Evolutionary conservation across 257 asterid species (phyloP), one percentile per base, ranked within the genome.

Genomic region (Solanum verrucosum): DNA sequence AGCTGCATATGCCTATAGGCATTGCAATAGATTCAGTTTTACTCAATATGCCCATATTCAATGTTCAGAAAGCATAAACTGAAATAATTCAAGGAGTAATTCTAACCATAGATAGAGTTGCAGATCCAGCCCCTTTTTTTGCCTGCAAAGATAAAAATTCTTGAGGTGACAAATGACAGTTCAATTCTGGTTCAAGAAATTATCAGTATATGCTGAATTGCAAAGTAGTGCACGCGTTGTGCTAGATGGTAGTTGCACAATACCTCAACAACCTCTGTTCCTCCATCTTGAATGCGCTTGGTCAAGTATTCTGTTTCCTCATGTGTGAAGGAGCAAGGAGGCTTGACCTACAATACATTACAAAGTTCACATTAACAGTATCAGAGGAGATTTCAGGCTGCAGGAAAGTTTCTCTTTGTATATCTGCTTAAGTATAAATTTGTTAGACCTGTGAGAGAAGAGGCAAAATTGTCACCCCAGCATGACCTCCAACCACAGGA

Each of bases 261-360:
- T 88, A 97, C 99, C 98, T 96, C 98, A 90, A 97, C 99, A 86
- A 97, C 99, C 93, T 97, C 99, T 70, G 98, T 96, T 89, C 99
- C 99, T 59, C 99, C 99, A 89, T 97, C 95, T 91, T 97, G 99
- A 89, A 96, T 97, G 65, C 99, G 98, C 79, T 97, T 91, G 70
- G 99, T 97, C 90, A 97, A 92, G 90, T 91, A 91, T 87, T 93
- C 94, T 1, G 90, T 92, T 92, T 97, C 99, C 90, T 93, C 95
- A 56, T 88, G 90, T 84, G 98, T 93, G 90, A 97, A 94, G 86
- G 98, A 93, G 90, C 98, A 91, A 21, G 98, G 90, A 88, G 99
- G 99, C 88, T 96, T 96, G 84, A 95, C 93, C 99, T 97, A 49
- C 68, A 82, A 79, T 27, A 49, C 67, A 8, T 33, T 31, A 38